Conservation (phyloP, 2,329 filamentous ascomycete genomes). For the Alternaria sp. region DNA sequence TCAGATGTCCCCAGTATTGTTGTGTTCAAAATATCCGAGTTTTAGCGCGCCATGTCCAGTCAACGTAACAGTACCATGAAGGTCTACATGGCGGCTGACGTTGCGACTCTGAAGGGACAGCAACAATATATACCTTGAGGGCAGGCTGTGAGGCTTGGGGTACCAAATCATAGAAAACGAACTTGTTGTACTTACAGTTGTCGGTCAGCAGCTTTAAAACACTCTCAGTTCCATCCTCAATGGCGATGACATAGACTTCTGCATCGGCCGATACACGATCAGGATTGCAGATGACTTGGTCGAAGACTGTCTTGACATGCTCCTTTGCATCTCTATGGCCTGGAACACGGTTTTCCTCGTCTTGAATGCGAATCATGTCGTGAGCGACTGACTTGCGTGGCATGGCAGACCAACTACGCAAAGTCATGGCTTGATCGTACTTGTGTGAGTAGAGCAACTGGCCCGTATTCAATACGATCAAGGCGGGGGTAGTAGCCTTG, state of each 20-base stretch:
- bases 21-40: background rate
- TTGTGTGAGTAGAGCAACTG: slow-evolving; percentile 80
- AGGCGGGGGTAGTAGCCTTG: slow-evolving; percentile 56
- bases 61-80: background rate
- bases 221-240: slow-evolving; percentile 72
- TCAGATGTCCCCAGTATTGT: background rate
- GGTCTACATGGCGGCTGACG: background rate
- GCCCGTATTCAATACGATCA: slow-evolving; percentile 81
- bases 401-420: slow-evolving; percentile 64
- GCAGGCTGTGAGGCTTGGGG: background rate
- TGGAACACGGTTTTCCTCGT: slow-evolving; percentile 67
- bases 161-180: background rate
- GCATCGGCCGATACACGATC: slow-evolving; percentile 59
- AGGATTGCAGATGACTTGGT: slow-evolving; percentile 63
- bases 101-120: background rate
- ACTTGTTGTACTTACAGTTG: slow-evolving; percentile 57
- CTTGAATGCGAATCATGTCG: slow-evolving; percentile 61
- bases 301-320: slow-evolving; percentile 75
- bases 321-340: slow-evolving; percentile 65
- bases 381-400: slow-evolving; percentile 70
- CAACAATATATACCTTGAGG: background rate
- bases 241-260: slow-evolving; percentile 73
- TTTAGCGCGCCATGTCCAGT: background rate
- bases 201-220: slow-evolving; percentile 67
- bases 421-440: slow-evolving; percentile 67